Evolutionary conservation across 2,329 filamentous ascomycete genomes (phyloP).

Genomic region (Xylariaceae sp.): DNA sequence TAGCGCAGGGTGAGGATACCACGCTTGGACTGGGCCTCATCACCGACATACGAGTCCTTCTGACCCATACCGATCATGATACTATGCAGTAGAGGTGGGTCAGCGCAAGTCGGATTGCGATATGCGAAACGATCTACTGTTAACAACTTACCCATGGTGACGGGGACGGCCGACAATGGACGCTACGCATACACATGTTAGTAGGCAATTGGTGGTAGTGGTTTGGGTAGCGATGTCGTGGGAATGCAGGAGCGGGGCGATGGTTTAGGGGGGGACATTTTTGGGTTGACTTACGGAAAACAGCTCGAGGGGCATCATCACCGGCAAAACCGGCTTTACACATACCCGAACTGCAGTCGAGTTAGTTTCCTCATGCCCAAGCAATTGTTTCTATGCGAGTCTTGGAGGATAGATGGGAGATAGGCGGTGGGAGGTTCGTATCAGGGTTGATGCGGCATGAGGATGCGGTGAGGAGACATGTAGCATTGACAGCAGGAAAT

Average conservation of each 20-base stretch:
- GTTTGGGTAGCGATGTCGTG: slow-evolving; percentile 16
- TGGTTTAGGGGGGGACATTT: slow-evolving; percentile 26
- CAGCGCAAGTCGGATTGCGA: slow-evolving; percentile 2
- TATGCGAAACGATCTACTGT: not conserved
- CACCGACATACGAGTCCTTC: slow-evolving; percentile 99
- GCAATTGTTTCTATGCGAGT: not conserved
- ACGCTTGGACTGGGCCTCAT: slow-evolving; percentile 99
- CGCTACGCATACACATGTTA: slow-evolving; percentile 54
- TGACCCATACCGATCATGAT: slow-evolving; percentile 99
- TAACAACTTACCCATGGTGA: slow-evolving; percentile 88
- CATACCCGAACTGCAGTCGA: slow-evolving; percentile 85
- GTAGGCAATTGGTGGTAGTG: slow-evolving; percentile 22
- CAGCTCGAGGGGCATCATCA: slow-evolving; percentile 99
- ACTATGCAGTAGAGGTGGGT: slow-evolving; percentile 52
- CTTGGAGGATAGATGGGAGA: slow-evolving; percentile 1
- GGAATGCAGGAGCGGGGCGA: slow-evolving; percentile 38
- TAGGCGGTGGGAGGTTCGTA: slow-evolving; percentile 6
- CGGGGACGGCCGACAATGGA: slow-evolving; percentile 99
- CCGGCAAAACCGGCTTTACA: slow-evolving; percentile 99
- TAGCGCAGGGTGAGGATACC: slow-evolving; percentile 99
- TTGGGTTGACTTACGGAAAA: slow-evolving; percentile 84
- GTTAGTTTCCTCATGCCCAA: slow-evolving; percentile 21
- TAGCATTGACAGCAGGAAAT: slow-evolving; percentile 9
- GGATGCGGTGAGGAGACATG: slow-evolving; percentile 36
- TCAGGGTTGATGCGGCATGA: slow-evolving; percentile 18